Conservation (phyloP, 1,284 basidiomycete species). For the Paramarasmius palmivorus region DNA sequence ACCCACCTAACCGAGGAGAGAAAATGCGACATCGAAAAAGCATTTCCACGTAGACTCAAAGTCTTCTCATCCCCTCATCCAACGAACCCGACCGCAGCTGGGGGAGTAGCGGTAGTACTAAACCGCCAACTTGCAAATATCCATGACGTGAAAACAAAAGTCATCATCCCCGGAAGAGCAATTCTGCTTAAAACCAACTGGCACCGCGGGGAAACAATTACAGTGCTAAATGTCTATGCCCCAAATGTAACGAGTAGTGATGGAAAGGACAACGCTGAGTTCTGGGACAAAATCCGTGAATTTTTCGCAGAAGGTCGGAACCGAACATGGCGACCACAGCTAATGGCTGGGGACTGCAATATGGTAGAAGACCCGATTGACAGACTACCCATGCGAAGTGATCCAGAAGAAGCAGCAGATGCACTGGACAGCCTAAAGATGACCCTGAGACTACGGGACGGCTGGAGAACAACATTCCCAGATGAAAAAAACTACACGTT, state of each 20-base stretch:
- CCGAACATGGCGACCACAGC: constrained; percentile 10
- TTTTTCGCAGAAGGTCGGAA: constrained; percentile 5
- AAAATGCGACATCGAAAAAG: neutral
- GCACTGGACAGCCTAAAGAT: constrained; percentile 18
- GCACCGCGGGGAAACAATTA: constrained; percentile 8
- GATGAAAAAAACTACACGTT: constrained; percentile 22
- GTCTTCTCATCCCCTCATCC: neutral
- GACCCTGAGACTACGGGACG: constrained; percentile 23
- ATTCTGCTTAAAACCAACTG: constrained; percentile 14
- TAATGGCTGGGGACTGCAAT: constrained; percentile 20
- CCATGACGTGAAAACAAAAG: neutral
- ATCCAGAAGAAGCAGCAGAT: constrained; percentile 12
- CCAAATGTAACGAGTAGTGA: constrained; percentile 16
- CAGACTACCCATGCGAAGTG: constrained; percentile 17
- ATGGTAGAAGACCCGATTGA: constrained; percentile 19
- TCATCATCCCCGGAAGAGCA: constrained; percentile 18
- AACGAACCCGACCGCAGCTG: neutral
- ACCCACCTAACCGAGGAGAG: constrained; percentile 10
- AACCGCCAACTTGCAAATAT: neutral
- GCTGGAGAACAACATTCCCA: constrained; percentile 29
- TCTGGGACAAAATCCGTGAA: constrained; percentile 21
- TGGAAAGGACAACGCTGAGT: constrained; percentile 16
- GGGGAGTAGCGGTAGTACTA: constrained; percentile 6
- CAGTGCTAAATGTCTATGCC: constrained; percentile 23
- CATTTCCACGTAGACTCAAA: neutral